Evolutionary conservation across 371 early-diverging fungal species (phyloP).

Genomic region (Choanephora cucurbitarum): DNA sequence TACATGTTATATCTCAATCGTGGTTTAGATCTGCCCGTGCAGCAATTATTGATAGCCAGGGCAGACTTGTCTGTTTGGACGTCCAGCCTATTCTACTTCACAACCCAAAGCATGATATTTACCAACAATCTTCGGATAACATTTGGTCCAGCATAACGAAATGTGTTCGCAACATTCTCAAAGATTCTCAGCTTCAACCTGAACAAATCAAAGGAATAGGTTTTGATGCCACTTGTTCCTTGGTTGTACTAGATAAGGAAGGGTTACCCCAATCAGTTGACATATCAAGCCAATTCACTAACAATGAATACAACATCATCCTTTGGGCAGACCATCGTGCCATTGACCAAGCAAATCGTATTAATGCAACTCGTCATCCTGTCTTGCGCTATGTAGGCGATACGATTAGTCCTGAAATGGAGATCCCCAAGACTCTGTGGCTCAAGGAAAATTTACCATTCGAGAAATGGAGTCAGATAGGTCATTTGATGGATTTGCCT

Average conservation of each 20-base stretch:
- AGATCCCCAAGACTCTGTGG: slow-evolving; percentile 76
- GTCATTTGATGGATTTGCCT: slow-evolving; percentile 72
- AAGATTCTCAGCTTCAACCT: slow-evolving; percentile 32
- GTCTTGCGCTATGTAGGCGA: slow-evolving; percentile 69
- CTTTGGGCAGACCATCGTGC: slow-evolving; percentile 83
- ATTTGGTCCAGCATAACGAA: slow-evolving; percentile 66
- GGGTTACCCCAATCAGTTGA: slow-evolving; percentile 58
- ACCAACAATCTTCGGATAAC: slow-evolving; percentile 69
- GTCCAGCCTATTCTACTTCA: slow-evolving; percentile 50
- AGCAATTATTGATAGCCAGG: slow-evolving; percentile 56
- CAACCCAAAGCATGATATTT: slow-evolving; percentile 57
- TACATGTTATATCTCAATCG: not conserved
- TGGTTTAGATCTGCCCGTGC: slow-evolving; percentile 57
- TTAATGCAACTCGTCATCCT: slow-evolving; percentile 61
- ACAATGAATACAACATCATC: slow-evolving; percentile 60
- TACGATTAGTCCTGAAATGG: slow-evolving; percentile 73
- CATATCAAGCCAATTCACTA: slow-evolving; percentile 35
- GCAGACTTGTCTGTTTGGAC: slow-evolving; percentile 50
- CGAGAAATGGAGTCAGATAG: slow-evolving; percentile 51
- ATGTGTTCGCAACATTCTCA: slow-evolving; percentile 47
- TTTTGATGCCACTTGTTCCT: slow-evolving; percentile 79
- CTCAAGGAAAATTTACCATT: slow-evolving; percentile 58
- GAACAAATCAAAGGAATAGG: slow-evolving; percentile 63
- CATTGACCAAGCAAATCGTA: slow-evolving; percentile 61
- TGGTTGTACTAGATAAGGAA: slow-evolving; percentile 60